These are phyloP conservation scores for Fusarium citri DNA, from an alignment of 2,329 filamentous ascomycete genomes.

Conservation along the genomic window DNA sequence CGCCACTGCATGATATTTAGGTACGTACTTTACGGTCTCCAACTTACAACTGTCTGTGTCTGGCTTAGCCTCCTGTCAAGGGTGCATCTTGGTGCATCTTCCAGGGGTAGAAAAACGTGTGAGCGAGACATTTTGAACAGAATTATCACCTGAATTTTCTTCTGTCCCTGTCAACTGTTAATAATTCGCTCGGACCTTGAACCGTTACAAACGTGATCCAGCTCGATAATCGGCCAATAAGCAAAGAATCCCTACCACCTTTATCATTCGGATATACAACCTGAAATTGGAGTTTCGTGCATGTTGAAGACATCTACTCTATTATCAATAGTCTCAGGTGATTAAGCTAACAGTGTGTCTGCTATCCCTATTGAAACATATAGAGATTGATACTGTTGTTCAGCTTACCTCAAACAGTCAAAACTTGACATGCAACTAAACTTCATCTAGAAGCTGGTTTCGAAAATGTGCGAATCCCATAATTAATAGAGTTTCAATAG, in stretches of 20 bases:
- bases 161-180: not conserved
- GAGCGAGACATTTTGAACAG: not conserved
- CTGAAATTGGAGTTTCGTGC: conserved; percentile 59
- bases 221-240: conserved; percentile 6
- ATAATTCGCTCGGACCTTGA: conserved; percentile 15
- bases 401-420: not conserved
- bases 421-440: not conserved
- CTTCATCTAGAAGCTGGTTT: not conserved
- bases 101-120: conserved; percentile 19
- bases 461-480: not conserved
- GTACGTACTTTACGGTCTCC: conserved; percentile 12
- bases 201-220: conserved; percentile 11
- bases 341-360: not conserved
- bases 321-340: not conserved
- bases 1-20: conserved; percentile 17
- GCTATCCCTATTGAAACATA: not conserved
- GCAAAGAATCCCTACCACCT: not conserved
- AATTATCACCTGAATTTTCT: not conserved
- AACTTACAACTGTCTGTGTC: not conserved
- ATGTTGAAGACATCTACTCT: conserved; percentile 52
- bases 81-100: not conserved
- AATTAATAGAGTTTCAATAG: conserved; percentile 13
- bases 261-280: not conserved
- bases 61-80: conserved; percentile 6
- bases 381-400: not conserved